Evolutionary conservation across 129 eudicot species (phyloP).

Genomic region (Artemisia tridentata): DNA sequence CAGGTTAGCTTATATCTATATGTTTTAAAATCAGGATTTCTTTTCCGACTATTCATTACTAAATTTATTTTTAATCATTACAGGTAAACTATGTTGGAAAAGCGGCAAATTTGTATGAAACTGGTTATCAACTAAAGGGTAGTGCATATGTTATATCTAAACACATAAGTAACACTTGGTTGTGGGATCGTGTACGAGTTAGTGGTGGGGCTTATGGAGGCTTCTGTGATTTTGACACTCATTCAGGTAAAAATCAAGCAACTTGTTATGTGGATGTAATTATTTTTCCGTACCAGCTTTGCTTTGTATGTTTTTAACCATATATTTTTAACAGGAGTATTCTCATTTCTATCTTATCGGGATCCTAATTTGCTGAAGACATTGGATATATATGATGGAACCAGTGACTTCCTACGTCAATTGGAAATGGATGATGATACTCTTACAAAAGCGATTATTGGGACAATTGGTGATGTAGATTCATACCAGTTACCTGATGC

Average conservation of each 20-base stretch:
- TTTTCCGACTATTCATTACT: neutral
- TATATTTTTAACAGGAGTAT: slow-evolving; percentile 60
- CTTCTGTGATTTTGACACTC: slow-evolving; percentile 91
- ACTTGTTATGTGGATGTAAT: neutral
- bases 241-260: slow-evolving; percentile 59
- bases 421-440: slow-evolving; percentile 89
- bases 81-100: slow-evolving; percentile 99
- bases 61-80: slow-evolving; percentile 8
- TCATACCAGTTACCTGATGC: slow-evolving; percentile 95
- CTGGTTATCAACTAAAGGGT: slow-evolving; percentile 88
- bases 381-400: slow-evolving; percentile 86
- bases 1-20: slow-evolving; percentile 49
- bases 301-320: slow-evolving; percentile 22
- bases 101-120: slow-evolving; percentile 87
- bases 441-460: slow-evolving; percentile 95
- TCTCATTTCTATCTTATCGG: slow-evolving; percentile 88
- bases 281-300: neutral
- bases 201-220: slow-evolving; percentile 99
- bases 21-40: neutral
- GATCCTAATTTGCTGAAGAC: slow-evolving; percentile 97
- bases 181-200: slow-evolving; percentile 99
- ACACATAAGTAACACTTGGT: slow-evolving; percentile 80
- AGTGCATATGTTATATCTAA: slow-evolving; percentile 95
- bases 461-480: slow-evolving; percentile 98
- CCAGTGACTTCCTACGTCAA: slow-evolving; percentile 66